Percentiles rank a stretch among this genome's conserved stretches.
phyloP scores from a whole-genome alignment of 192 early-diverging fungal species.

The Gonapodya prolifera region DNA sequence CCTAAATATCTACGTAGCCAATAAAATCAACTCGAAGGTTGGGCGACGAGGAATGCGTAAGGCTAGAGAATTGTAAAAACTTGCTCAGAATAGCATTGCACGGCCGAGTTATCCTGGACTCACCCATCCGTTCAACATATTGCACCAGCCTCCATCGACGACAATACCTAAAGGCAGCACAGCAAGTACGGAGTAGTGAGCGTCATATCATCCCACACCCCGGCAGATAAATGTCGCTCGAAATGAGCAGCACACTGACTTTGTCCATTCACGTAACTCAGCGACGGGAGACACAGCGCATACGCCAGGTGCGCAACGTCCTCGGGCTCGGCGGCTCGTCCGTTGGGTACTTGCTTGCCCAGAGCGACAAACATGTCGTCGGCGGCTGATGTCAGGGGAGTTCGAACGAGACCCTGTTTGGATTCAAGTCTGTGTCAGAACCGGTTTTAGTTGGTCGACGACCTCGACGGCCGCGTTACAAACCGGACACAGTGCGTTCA shows the following conservation, averaged over 20 bases:
- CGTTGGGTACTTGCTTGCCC: not conserved
- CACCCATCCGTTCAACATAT: slow-evolving; percentile 2
- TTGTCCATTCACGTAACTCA: not conserved
- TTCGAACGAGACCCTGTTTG: not conserved
- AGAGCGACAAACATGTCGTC: not conserved
- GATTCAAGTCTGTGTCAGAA: too few relatives aligned
- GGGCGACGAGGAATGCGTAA: too few relatives aligned
- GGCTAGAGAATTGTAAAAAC: too few relatives aligned
- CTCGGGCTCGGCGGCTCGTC: not conserved
- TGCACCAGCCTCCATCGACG: slow-evolving; percentile 5
- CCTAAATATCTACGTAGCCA: too few relatives aligned
- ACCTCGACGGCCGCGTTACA: not conserved
- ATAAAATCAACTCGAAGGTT: too few relatives aligned
- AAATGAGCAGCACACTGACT: not conserved
- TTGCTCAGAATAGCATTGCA: too few relatives aligned
- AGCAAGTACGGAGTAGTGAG: not conserved
- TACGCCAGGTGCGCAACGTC: not conserved
- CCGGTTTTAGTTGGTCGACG: too few relatives aligned
- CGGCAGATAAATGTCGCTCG: not conserved
- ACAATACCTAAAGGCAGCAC: not conserved
- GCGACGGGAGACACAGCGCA: not conserved
- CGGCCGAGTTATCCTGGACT: too few relatives aligned
- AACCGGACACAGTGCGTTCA: not conserved
- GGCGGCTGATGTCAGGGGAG: not conserved
- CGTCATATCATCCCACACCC: too few relatives aligned